phyloP scores from a whole-genome alignment of 176 grass and related monocot species.

The Metroxylon sagu region DNA sequence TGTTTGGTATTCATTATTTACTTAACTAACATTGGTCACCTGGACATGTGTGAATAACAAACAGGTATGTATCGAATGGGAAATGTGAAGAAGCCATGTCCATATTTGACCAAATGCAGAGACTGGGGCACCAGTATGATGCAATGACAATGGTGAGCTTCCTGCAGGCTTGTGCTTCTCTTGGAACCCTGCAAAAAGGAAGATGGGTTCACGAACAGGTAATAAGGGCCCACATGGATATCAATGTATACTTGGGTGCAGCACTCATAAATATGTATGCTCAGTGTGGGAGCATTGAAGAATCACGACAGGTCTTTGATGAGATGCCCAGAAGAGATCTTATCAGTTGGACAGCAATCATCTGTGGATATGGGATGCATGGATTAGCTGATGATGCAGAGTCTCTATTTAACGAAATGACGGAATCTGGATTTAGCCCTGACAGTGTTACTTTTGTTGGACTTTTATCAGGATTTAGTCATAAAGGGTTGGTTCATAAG shows the following conservation, averaged over 20 bases:
- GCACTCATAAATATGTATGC: too few species aligned
- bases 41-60: too few species aligned
- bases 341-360: conserved; percentile 7
- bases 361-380: conserved; percentile 8
- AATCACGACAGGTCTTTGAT: background rate
- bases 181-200: background rate
- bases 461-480: too few species aligned
- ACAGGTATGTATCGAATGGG: conserved; percentile 7
- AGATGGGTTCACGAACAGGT: conserved; percentile 8
- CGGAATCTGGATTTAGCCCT: too few species aligned
- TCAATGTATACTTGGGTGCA: too few species aligned
- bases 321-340: conserved; percentile 7
- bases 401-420: conserved; percentile 1
- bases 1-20: too few species aligned
- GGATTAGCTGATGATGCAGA: conserved; percentile 2
- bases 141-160: background rate
- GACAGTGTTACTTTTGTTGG: too few species aligned
- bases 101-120: too few species aligned
- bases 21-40: too few species aligned
- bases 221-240: background rate
- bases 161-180: conserved; percentile 2
- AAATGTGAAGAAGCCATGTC: conserved; percentile 3
- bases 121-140: background rate
- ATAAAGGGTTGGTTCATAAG: too few species aligned
- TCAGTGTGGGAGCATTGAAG: background rate